Evolutionary conservation across 192 early-diverging fungal genomes (phyloP).

Genomic region (Coemansia sp.): DNA sequence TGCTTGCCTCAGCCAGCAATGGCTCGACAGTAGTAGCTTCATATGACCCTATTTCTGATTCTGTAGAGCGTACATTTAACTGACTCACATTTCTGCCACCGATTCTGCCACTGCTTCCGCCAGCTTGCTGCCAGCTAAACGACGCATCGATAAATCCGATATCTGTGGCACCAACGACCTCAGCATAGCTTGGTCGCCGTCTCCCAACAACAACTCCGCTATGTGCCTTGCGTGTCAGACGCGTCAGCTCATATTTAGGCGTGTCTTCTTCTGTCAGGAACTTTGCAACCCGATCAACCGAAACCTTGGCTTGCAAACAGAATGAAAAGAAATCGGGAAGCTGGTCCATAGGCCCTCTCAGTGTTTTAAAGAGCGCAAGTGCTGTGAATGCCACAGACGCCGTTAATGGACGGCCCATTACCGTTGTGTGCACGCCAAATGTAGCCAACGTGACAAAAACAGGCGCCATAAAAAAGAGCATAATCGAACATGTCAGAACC

Average conservation of each 20-base stretch:
- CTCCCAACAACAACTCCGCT: slow-evolving; percentile 12
- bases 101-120: not conserved
- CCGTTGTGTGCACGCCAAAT: slow-evolving; percentile 64
- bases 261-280: slow-evolving; percentile 80
- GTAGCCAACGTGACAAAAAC: slow-evolving; percentile 64
- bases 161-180: slow-evolving; percentile 36
- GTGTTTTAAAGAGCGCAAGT: slow-evolving; percentile 67
- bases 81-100: too few relatives aligned
- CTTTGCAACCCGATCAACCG: slow-evolving; percentile 66
- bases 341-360: slow-evolving; percentile 55
- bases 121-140: slow-evolving; percentile 60
- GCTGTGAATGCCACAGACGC: slow-evolving; percentile 71
- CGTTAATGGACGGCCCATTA: slow-evolving; percentile 60
- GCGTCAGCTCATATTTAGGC: slow-evolving; percentile 42
- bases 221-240: slow-evolving; percentile 17
- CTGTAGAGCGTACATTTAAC: not conserved
- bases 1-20: not conserved
- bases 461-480: slow-evolving; percentile 61
- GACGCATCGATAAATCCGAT: slow-evolving; percentile 72
- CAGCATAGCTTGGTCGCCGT: slow-evolving; percentile 32
- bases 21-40: slow-evolving; percentile 15
- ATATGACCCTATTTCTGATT: not conserved
- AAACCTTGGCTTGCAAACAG: slow-evolving; percentile 64
- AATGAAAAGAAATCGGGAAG: slow-evolving; percentile 62
- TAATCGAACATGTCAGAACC: slow-evolving; percentile 46